Evolutionary conservation across 2,329 filamentous ascomycete species (phyloP).

Genomic region (Colletotrichum neosansevieriae): DNA sequence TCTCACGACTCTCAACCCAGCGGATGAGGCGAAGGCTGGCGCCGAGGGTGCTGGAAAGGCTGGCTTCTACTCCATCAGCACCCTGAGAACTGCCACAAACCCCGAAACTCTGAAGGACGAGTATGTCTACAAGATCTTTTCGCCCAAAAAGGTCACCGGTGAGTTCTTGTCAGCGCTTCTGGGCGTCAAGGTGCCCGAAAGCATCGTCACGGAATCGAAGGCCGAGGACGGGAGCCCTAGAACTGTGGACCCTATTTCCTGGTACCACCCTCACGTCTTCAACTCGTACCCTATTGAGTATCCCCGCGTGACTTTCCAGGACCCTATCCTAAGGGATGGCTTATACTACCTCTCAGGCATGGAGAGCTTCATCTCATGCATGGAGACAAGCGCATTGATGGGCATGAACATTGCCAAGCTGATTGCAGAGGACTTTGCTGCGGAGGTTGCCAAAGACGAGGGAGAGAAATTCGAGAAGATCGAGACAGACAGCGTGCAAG

Average conservation of each 20-base stretch:
- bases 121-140: slow-evolving; percentile 76
- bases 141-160: slow-evolving; percentile 64
- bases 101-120: slow-evolving; percentile 66
- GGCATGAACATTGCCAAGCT: slow-evolving; percentile 86
- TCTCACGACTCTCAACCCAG: slow-evolving; percentile 81
- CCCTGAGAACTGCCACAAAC: slow-evolving; percentile 74
- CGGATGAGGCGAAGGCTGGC: slow-evolving; percentile 64
- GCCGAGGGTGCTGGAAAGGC: slow-evolving; percentile 75
- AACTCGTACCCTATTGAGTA: slow-evolving; percentile 86
- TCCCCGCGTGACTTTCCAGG: slow-evolving; percentile 90
- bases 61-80: slow-evolving; percentile 89
- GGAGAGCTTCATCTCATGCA: slow-evolving; percentile 94
- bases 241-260: slow-evolving; percentile 69
- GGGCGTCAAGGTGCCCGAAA: slow-evolving; percentile 59
- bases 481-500: slow-evolving; percentile 18
- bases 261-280: slow-evolving; percentile 84
- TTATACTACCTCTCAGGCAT: slow-evolving; percentile 82
- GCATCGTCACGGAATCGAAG: slow-evolving; percentile 47
- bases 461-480: slow-evolving; percentile 18
- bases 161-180: slow-evolving; percentile 67
- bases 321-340: slow-evolving; percentile 74
- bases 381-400: slow-evolving; percentile 96
- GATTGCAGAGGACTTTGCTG: slow-evolving; percentile 70
- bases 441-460: slow-evolving; percentile 22
- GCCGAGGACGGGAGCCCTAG: slow-evolving; percentile 45